Evolutionary conservation across 2,329 filamentous ascomycete genomes (phyloP).

Genomic region (Sporothrix brunneoviolacea): DNA sequence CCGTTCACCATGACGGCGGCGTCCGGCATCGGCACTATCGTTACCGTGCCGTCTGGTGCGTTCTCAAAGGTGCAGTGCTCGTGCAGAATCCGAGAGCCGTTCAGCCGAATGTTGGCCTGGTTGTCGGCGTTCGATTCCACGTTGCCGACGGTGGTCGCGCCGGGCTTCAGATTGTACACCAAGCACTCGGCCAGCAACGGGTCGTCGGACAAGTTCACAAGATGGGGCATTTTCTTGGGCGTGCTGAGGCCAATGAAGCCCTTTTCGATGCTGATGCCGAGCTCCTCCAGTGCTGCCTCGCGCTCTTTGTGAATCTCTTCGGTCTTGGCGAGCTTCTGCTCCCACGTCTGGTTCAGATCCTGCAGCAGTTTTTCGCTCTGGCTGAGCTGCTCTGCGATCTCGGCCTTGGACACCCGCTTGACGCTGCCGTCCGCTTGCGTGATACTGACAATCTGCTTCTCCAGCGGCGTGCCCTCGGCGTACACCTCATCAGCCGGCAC

Average conservation of each 20-base stretch:
- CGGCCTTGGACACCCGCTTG: constrained; percentile 96
- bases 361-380: constrained; percentile 95
- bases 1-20: constrained; percentile 98
- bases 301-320: constrained; percentile 97
- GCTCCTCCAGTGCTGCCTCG: constrained; percentile 87
- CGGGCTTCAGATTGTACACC: constrained; percentile 96
- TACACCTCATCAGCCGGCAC: constrained; percentile 73
- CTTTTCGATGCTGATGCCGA: constrained; percentile 98
- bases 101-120: constrained; percentile 83
- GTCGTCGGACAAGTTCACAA: constrained; percentile 95
- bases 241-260: constrained; percentile 92
- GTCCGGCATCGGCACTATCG: constrained; percentile 79
- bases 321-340: constrained; percentile 89
- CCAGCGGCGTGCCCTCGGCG: constrained; percentile 81
- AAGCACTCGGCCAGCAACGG: constrained; percentile 91
- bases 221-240: constrained; percentile 97
- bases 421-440: constrained; percentile 75
- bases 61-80: constrained; percentile 96
- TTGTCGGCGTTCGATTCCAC: constrained; percentile 71
- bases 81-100: constrained; percentile 85
- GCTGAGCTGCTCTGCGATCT: constrained; percentile 92
- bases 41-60: constrained; percentile 78
- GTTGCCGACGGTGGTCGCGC: constrained; percentile 88
- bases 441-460: constrained; percentile 95
- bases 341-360: constrained; percentile 98